Conservation (phyloP, 177 flowering plant genomes). For the Telopea speciosissima region DNA sequence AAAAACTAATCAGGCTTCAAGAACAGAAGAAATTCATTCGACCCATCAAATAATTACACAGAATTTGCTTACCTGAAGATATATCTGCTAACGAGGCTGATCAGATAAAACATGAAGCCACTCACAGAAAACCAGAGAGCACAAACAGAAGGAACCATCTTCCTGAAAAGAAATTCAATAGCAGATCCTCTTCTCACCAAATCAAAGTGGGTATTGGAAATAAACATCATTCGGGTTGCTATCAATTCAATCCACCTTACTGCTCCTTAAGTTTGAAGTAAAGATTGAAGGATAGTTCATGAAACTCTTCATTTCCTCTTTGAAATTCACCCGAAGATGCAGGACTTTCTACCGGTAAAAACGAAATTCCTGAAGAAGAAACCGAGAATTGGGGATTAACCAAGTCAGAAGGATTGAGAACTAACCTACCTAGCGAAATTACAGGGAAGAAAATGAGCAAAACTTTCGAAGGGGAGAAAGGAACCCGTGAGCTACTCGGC, state of each 20-base stretch:
- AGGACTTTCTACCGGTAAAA: conserved; percentile 1
- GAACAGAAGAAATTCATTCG: background rate
- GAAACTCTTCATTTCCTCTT: conserved; percentile 6
- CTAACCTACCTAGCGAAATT: conserved; percentile 26
- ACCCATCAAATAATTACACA: background rate
- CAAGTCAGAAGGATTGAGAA: conserved; percentile 20
- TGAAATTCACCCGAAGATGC: conserved; percentile 2
- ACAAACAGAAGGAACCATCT: conserved; percentile 25
- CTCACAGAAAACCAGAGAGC: conserved; percentile 35
- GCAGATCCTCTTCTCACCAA: conserved; percentile 16
- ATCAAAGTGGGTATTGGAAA: conserved; percentile 17
- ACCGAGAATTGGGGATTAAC: background rate
- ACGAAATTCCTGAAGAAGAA: background rate
- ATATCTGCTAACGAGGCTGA: conserved; percentile 24
- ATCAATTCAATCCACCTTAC: conserved; percentile 24
- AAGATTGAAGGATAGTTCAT: conserved; percentile 6
- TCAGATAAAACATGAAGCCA: conserved; percentile 18
- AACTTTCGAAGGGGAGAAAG: conserved; percentile 4
- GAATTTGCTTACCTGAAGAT: conserved; percentile 32
- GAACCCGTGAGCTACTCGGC: conserved; percentile 27
- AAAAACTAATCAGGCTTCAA: background rate
- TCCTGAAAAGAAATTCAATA: conserved; percentile 16
- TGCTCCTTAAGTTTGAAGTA: conserved; percentile 20
- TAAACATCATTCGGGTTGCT: conserved; percentile 23
- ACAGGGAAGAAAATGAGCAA: background rate